A percentile compares a stretch with the other conserved stretches of the same genome.
Conservation (phyloP, 129 eudicot genomes). For the Saposhnikovia divaricata region DNA sequence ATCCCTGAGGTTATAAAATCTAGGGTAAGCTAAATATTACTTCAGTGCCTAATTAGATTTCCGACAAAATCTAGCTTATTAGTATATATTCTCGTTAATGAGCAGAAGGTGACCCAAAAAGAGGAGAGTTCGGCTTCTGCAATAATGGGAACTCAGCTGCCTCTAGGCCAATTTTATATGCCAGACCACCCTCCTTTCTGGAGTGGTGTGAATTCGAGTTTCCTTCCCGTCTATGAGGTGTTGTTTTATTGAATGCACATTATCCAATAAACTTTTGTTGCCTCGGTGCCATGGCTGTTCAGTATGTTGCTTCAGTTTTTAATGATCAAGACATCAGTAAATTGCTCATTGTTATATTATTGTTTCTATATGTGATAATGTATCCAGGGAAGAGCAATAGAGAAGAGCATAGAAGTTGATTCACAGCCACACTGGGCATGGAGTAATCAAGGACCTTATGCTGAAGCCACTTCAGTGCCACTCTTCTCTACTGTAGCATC, state of each 20-base stretch:
- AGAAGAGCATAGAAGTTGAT: constrained; percentile 30
- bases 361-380: not conserved
- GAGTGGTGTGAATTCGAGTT: constrained; percentile 23
- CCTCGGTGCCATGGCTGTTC: not conserved
- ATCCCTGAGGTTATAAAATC: constrained; percentile 17
- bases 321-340: not conserved
- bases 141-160: constrained; percentile 20
- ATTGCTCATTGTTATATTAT: not conserved
- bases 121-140: constrained; percentile 22
- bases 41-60: not conserved
- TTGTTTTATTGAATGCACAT: no score
- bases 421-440: constrained; percentile 32
- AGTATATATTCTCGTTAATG: not conserved
- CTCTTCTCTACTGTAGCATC: constrained; percentile 83
- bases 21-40: constrained; percentile 23
- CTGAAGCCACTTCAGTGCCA: constrained; percentile 27
- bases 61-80: not conserved
- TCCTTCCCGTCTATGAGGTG: constrained; percentile 38
- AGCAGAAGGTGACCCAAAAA: not conserved
- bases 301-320: not conserved
- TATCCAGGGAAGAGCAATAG: constrained; percentile 56
- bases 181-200: constrained; percentile 22
- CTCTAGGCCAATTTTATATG: constrained; percentile 13
- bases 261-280: not conserved
- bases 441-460: constrained; percentile 30